Evolutionary conservation across 2,329 filamentous ascomycete species (phyloP), one percentile per base, ranked within the genome.

Genomic region (Verticillium albo-atrum): DNA sequence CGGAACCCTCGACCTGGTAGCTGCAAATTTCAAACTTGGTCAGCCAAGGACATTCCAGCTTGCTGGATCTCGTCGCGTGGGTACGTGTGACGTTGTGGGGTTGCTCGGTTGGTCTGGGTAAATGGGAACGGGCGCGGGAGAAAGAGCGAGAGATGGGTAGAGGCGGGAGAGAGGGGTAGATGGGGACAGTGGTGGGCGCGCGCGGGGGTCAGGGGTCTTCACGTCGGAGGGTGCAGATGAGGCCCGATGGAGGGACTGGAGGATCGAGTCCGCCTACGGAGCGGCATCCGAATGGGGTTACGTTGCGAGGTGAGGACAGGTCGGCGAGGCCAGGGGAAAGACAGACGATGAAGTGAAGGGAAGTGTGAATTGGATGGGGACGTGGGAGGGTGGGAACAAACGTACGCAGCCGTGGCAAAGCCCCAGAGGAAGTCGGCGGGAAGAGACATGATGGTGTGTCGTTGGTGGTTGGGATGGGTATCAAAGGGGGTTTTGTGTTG

Each of bases 1-100:
- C 79, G 54, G 86, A 87, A 60, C 92, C 92, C 79, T 96, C 92
- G 67, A 96, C 90, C 73, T 96, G 91, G 79, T 95, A 96, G 71
- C 91, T 95, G 70, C 5, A 62, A 42, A 58, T 42, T 34, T 23
- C 35, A 52, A 34, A 37, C 20, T 17, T 35, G 17, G 57, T 62
- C 32, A 63, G 62, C 55, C 20, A 23, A 50, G 7, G 10, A 50
- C 15, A 58, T 50, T 23, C 42, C 42, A 23, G 20, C 42, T 12
- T 4, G n/a, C 42, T 23, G 42, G 42, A 7, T 50, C 42, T 50
- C 14, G 42, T 50, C 42, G 42, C n/a, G 10, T 25, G 42, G 42
- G n/a, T n/a, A 20, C 23, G n/a, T 12, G 20, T 25, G 5, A 25
- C 20, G 20, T 9, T 23, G n/a, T 20, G 42, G 42, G n/a, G n/a